phyloP scores from a whole-genome alignment of 495 filamentous ascomycete species.

The Penicillium pulvis region DNA sequence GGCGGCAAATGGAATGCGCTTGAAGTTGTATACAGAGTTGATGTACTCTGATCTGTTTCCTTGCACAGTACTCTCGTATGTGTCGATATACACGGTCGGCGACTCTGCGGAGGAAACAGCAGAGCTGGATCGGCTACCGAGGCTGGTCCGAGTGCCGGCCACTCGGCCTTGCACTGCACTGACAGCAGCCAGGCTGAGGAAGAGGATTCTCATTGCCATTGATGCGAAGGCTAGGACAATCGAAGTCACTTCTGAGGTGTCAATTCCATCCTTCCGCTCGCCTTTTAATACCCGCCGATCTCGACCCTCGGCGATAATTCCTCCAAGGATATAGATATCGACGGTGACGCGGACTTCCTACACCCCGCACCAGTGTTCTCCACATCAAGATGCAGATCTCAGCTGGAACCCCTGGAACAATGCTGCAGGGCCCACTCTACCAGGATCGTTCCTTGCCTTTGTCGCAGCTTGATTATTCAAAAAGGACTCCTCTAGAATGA shows the following conservation, averaged over 20 bases:
- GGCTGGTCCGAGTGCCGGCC: neutral
- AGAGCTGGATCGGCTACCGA: slow-evolving; percentile 1
- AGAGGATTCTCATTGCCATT: slow-evolving; percentile 3
- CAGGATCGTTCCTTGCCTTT: neutral
- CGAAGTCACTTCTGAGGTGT: neutral
- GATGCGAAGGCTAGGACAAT: neutral
- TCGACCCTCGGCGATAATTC: neutral
- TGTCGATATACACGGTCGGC: slow-evolving; percentile 1
- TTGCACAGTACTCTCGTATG: neutral
- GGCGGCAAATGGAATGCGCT: neutral
- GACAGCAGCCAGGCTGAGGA: neutral
- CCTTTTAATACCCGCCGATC: neutral
- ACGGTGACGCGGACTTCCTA: neutral
- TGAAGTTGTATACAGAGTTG: slow-evolving; percentile 5
- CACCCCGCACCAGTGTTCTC: neutral
- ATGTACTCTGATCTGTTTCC: neutral
- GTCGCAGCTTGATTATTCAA: neutral
- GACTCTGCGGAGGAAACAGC: slow-evolving; percentile 2
- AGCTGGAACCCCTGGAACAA: neutral
- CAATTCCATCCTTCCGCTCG: neutral
- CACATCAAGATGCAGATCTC: neutral
- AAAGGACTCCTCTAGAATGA: neutral
- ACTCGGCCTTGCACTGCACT: neutral
- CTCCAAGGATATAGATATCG: neutral
- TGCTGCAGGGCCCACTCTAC: neutral